phyloP scores from a whole-genome alignment of 2,329 filamentous ascomycete genomes.

The Tolypocladium cylindrosporum region DNA sequence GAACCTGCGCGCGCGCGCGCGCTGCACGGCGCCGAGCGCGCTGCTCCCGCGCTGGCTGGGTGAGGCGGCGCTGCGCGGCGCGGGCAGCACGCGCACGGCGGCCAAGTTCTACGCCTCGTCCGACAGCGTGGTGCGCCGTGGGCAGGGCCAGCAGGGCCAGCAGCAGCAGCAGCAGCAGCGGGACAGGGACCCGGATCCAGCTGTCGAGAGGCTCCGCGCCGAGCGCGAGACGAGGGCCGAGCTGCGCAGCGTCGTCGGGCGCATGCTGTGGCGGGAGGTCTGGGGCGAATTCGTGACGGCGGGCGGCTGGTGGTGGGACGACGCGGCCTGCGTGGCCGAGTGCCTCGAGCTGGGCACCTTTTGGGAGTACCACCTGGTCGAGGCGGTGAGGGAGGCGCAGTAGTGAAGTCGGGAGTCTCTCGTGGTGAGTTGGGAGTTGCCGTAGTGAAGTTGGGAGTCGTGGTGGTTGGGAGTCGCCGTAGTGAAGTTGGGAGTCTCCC shows the following conservation, averaged over 20 bases:
- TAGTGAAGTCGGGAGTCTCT: too few relatives aligned
- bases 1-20: conserved; percentile 48
- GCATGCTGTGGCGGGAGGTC: conserved; percentile 50
- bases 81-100: conserved; percentile 36
- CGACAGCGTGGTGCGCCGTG: conserved; percentile 10
- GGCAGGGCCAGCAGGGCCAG: background rate
- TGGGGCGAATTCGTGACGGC: conserved; percentile 45
- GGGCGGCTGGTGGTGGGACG: conserved; percentile 53
- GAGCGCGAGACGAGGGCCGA: conserved; percentile 30
- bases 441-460: too few relatives aligned
- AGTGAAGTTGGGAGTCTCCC: too few relatives aligned
- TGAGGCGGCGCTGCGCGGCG: conserved; percentile 40
- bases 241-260: conserved; percentile 41
- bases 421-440: too few relatives aligned
- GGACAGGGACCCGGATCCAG: conserved; percentile 11
- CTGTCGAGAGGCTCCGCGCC: conserved; percentile 8
- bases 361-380: conserved; percentile 50
- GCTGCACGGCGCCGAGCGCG: conserved; percentile 48
- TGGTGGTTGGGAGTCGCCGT: too few relatives aligned
- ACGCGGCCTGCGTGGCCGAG: conserved; percentile 42
- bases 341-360: conserved; percentile 42
- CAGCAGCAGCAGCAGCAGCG: conserved; percentile 6
- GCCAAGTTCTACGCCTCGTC: conserved; percentile 39
- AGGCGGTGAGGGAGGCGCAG: conserved; percentile 27
- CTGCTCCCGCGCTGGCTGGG: conserved; percentile 50